Conservation (phyloP, 129 eudicot genomes). For the Flaveria trinervia region DNA sequence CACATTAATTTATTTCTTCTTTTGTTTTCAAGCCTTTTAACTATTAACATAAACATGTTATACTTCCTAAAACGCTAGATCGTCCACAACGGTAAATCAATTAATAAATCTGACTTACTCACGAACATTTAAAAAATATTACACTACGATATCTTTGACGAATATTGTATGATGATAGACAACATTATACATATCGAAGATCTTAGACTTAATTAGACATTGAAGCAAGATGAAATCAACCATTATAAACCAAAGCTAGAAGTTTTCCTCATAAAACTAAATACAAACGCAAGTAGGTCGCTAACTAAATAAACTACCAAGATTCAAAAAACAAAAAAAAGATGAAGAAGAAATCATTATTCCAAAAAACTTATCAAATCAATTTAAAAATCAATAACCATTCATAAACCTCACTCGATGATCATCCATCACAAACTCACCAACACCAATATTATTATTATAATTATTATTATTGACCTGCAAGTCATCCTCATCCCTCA, state of each 20-base stretch:
- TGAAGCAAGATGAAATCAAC: neutral
- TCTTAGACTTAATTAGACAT: no score
- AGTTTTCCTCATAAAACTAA: neutral
- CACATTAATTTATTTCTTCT: no score
- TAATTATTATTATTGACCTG: neutral
- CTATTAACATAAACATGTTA: no score
- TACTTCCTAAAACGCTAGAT: no score
- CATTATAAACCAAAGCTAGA: conserved; percentile 4
- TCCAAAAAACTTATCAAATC: neutral
- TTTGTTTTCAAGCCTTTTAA: no score
- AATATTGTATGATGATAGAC: no score
- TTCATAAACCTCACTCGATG: conserved; percentile 19
- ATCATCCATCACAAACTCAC: conserved; percentile 22
- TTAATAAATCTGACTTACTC: no score
- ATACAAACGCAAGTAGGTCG: neutral
- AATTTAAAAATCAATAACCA: neutral
- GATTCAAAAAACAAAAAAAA: neutral
- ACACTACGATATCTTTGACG: no score
- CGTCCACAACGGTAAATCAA: no score
- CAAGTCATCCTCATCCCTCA: conserved; percentile 7
- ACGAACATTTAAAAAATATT: no score
- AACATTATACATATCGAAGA: no score
- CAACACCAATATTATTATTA: conserved; percentile 6
- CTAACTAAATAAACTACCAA: neutral
- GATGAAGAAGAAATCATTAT: neutral